phyloP scores from a whole-genome alignment of 2,329 filamentous ascomycete genomes.

The Beauveria medogensis region DNA sequence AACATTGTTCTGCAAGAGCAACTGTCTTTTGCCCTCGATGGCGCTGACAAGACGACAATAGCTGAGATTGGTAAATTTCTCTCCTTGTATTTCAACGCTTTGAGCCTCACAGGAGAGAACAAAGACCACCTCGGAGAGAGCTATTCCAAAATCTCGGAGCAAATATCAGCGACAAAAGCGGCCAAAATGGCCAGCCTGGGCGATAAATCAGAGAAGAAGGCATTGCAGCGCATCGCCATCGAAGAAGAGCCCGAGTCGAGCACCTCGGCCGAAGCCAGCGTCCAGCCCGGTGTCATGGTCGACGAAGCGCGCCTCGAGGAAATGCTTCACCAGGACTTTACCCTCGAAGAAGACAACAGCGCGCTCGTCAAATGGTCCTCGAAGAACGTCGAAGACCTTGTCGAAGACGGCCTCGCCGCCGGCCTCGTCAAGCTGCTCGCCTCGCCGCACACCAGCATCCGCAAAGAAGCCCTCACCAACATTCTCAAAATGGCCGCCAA shows the following conservation, averaged over 20 bases:
- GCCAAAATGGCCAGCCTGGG: constrained; percentile 18
- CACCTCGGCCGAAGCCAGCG: background rate
- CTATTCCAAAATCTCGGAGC: constrained; percentile 24
- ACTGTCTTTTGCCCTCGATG: constrained; percentile 57
- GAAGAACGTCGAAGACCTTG: constrained; percentile 68
- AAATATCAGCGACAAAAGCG: constrained; percentile 19
- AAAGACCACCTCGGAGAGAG: constrained; percentile 20
- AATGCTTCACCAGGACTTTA: constrained; percentile 41
- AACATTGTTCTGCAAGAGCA: constrained; percentile 68
- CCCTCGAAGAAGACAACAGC: constrained; percentile 40
- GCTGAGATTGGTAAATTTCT: constrained; percentile 49
- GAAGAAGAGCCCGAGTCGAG: background rate
- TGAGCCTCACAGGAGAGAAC: constrained; percentile 42
- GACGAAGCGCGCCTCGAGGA: constrained; percentile 39
- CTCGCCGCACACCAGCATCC: constrained; percentile 66
- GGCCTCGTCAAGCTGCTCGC: constrained; percentile 67
- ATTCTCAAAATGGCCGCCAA: constrained; percentile 57
- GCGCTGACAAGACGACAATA: constrained; percentile 32
- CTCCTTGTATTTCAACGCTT: constrained; percentile 46
- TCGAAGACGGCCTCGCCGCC: constrained; percentile 68
- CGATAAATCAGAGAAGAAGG: constrained; percentile 13
- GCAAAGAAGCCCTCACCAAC: constrained; percentile 66
- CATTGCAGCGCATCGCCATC: constrained; percentile 12
- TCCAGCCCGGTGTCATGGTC: constrained; percentile 13
- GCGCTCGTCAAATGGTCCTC: constrained; percentile 58